Base-by-base conservation (phyloP, 192 early-diverging fungal genomes). In the Geranomyces variabilis region DNA sequence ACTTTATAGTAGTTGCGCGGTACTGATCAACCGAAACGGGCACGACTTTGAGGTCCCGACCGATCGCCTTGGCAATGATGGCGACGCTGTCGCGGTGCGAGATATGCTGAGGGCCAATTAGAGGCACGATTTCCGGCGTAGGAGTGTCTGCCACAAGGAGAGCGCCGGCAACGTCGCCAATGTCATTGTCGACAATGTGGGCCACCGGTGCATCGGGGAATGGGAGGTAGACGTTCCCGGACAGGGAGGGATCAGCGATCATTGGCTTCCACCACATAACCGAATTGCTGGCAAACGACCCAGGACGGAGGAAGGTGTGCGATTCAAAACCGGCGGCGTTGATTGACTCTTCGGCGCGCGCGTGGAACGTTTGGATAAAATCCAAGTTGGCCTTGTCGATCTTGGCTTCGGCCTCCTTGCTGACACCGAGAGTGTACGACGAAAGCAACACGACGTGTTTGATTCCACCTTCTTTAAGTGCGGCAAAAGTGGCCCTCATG, bases 121-220 rank as follows among this genome's bases (percentile, higher is more conserved):
- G 66, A 14, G 28, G 29, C 1, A 60, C 58, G 17, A 60, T 33
- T 4, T 14, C 14, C 14, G 48, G 29, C 63, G 19, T 26, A 31
- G 66, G 21, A 33, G 24, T 1, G 19, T 29, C 22, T 7, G 66
- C 21, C 8, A 41, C 49, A 4, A 68, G 29, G 24, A 68, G 17
- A 7, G 48, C 66, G 33, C 28, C 46, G 66, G 51, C 15, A 21
- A 68, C 66, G 49, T 68, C 51, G 14, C 66, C 66, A 41, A 68
- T 68, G 49, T 68, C 66, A 14, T 49, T 49, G 19, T 30, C 51
- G 48, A 24, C 19, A 28, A 68, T 55, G 66, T 51, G 53, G n/a
- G 48, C 66, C 5, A 60, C 17, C 7, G 58, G 58, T 33, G 49
- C 47, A 5, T 68, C 66, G 51, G 66, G 49, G 31, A 58, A 43